These are phyloP conservation scores for Trichoderma polysporum DNA, from an alignment of 2,329 filamentous ascomycete genomes.

Conservation along the genomic window DNA sequence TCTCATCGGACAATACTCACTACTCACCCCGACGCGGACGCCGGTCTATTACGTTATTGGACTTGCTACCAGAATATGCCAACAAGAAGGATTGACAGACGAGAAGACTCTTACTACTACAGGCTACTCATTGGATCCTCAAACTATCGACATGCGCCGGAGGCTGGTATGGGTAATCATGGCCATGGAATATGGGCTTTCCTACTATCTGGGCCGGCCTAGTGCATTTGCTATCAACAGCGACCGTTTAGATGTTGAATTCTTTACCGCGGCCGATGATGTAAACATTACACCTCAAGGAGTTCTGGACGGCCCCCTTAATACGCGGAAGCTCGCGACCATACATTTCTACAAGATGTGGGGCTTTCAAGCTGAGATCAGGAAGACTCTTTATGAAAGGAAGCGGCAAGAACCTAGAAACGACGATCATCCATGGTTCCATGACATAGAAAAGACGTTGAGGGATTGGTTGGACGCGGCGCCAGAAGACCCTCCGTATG, in stretches of 20 bases:
- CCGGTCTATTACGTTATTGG: slow-evolving; percentile 93
- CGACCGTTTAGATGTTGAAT: slow-evolving; percentile 81
- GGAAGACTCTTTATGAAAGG: slow-evolving; percentile 80
- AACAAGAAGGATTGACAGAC: slow-evolving; percentile 82
- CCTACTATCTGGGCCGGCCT: slow-evolving; percentile 84
- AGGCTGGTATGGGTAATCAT: slow-evolving; percentile 85
- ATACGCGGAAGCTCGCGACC: slow-evolving; percentile 81
- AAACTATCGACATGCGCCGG: slow-evolving; percentile 86
- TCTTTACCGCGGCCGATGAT: slow-evolving; percentile 81
- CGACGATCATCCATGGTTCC: slow-evolving; percentile 85
- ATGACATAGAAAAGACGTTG: slow-evolving; percentile 74
- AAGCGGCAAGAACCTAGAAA: slow-evolving; percentile 73
- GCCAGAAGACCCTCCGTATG: slow-evolving; percentile 69
- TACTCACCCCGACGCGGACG: slow-evolving; percentile 86
- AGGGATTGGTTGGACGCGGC: slow-evolving; percentile 75
- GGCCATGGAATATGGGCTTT: slow-evolving; percentile 84
- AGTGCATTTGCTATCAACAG: slow-evolving; percentile 79
- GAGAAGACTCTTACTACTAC: slow-evolving; percentile 76
- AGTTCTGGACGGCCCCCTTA: slow-evolving; percentile 68
- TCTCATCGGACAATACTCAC: slow-evolving; percentile 85
- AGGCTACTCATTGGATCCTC: slow-evolving; percentile 61
- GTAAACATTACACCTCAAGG: slow-evolving; percentile 76
- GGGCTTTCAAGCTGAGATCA: slow-evolving; percentile 81
- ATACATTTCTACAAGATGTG: slow-evolving; percentile 95
- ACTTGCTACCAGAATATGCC: slow-evolving; percentile 80